Conservation (phyloP, 1,139 yeast genomes). For the Geotrichum histeridarum region DNA sequence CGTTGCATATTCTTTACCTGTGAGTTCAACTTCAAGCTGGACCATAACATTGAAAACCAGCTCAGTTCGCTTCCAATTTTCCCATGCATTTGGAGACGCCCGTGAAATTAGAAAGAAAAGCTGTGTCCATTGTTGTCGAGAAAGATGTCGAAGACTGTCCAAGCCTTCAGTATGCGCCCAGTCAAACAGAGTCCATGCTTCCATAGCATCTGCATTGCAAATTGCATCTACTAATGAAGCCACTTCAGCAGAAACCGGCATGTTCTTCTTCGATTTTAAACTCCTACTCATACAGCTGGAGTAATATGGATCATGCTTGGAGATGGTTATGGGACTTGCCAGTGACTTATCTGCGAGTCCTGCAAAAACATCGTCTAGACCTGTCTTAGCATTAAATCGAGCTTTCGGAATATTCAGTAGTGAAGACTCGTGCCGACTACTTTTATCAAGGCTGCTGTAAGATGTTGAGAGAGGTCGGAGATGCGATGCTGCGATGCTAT, state of each 20-base stretch:
- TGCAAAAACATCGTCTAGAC: neutral
- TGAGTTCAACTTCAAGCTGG: conserved; percentile 24
- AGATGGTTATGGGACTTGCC: neutral
- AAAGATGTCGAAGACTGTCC: conserved; percentile 6
- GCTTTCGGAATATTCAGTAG: neutral
- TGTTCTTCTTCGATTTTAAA: neutral
- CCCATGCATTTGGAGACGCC: neutral
- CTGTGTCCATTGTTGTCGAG: conserved; percentile 17
- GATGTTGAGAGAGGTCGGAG: conserved; percentile 6
- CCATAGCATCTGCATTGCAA: neutral
- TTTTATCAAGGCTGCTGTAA: neutral
- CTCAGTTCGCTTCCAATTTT: conserved; percentile 10
- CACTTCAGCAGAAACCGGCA: neutral
- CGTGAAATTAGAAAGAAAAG: conserved; percentile 9
- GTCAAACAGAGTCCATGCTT: conserved; percentile 9
- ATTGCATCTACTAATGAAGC: neutral
- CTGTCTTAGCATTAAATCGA: neutral
- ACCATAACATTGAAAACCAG: conserved; percentile 21
- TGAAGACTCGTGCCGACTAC: neutral
- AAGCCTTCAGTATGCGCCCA: conserved; percentile 2
- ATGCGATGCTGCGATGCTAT: conserved; percentile 9
- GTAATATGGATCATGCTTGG: neutral
- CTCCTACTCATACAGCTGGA: neutral
- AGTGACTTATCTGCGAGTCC: neutral
- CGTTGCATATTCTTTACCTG: conserved; percentile 28